phyloP scores from a whole-genome alignment of 2,329 filamentous ascomycete genomes.

The Endothia cerciana region DNA sequence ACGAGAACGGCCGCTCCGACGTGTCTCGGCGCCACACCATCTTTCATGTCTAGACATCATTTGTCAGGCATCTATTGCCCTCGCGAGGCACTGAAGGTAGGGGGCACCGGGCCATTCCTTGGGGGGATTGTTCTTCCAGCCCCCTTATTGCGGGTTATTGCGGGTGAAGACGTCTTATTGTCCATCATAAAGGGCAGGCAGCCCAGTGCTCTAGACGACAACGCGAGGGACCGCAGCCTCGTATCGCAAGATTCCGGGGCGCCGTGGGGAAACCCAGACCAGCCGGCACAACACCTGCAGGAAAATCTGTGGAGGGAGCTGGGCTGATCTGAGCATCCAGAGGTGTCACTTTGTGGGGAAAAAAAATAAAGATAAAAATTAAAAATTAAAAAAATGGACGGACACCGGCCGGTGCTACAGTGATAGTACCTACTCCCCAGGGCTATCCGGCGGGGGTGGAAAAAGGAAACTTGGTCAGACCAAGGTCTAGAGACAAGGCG shows the following conservation, averaged over 20 bases:
- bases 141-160: no score
- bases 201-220: no score
- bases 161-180: no score
- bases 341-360: constrained; percentile 22
- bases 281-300: not conserved
- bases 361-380: not conserved
- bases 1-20: constrained; percentile 18
- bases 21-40: constrained; percentile 15
- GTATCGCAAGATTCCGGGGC: not conserved
- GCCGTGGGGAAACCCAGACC: not conserved
- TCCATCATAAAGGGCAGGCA: no score
- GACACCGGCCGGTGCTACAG: not conserved
- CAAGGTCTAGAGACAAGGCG: no score
- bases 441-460: no score
- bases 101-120: no score
- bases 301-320: constrained; percentile 10
- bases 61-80: not conserved
- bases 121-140: no score
- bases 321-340: constrained; percentile 21
- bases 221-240: no score
- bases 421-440: no score
- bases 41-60: constrained; percentile 2
- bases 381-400: not conserved
- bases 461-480: no score
- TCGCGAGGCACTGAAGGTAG: no score